Base-by-base conservation (phyloP, 768 basidiomycete genomes). In the Mycena latifolia region DNA sequence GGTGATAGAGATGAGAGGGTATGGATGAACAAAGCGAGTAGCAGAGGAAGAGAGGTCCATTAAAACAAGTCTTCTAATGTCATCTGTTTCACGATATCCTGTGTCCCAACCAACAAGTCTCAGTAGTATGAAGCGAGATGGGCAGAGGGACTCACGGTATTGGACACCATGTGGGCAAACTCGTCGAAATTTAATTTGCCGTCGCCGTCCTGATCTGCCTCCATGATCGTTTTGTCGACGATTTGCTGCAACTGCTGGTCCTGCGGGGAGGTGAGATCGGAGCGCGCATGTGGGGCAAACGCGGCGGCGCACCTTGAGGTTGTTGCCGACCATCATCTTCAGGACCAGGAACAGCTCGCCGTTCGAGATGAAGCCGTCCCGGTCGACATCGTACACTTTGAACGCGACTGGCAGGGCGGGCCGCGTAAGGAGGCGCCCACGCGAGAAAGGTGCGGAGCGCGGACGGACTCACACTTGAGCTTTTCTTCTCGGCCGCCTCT, bases 311-410 rank as follows among this genome's bases (percentile, higher is more conserved):
- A 95, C 95, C 86, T 99, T 99, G 73, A 99, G 83, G 79, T 99
- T 99, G 78, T 93, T 98, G 35, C 98, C 98, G 54, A 99, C 98
- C 98, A 99, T 99, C 95, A 99, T 99, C 86, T 99, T 99, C 69
- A 99, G 83, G 41, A 99, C 98, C 51, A 99, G 82, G 83, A 98
- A 99, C 31, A 99, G 88, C 79, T 99, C 98, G 61, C 98, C 98
- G 74, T 99, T 99, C 15, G 96, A 98, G 77, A 99, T 99, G 80
- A 80, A 99, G 10, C 95, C 96, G 75, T 99, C 98, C 55, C 98
- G 87, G 77, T 99, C 98, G 76, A 99, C 94, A 76, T 99, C 98
- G 73, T 99, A 99, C 55, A 99, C 98, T 77, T 99, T 99, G 89
- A 99, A 99, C 27, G 98, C 98, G 75, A 99, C 98, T 99, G 73